Evolutionary conservation across 1,284 basidiomycete species (phyloP).

Genomic region (Trichosporon sp.): DNA sequence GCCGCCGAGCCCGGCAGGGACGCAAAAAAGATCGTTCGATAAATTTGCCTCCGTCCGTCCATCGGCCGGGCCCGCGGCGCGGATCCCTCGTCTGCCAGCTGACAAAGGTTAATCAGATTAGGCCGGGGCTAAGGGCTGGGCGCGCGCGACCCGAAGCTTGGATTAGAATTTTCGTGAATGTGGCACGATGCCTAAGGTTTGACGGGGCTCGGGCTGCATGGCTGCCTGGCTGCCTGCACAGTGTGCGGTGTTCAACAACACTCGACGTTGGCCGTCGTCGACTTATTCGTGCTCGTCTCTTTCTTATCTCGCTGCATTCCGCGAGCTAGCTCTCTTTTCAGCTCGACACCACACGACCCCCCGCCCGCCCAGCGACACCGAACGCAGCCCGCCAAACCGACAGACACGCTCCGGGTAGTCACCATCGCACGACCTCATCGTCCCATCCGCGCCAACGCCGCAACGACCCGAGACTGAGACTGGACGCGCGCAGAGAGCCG

Average conservation of each 20-base stretch:
- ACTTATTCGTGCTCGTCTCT: background rate
- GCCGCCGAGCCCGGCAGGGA: background rate
- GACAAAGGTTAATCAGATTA: background rate
- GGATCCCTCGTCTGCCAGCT: background rate
- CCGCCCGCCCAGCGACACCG: background rate
- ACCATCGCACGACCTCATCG: slow-evolving; percentile 13
- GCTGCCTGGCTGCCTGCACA: background rate
- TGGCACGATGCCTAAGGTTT: background rate
- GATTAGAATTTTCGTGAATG: background rate
- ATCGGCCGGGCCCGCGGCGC: slow-evolving; percentile 17
- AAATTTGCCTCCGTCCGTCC: background rate
- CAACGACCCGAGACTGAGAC: background rate
- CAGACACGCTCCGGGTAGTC: background rate
- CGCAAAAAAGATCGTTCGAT: slow-evolving; percentile 1
- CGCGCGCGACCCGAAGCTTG: background rate
- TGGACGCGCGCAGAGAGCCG: background rate
- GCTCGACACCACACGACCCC: background rate
- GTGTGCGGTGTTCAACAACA: too few relatives aligned
- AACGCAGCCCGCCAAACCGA: background rate
- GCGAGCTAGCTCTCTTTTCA: background rate
- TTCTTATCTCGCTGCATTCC: background rate
- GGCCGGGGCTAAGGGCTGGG: background rate
- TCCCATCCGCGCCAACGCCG: background rate
- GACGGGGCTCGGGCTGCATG: background rate
- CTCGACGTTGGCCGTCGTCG: background rate